Base-by-base conservation (phyloP, 495 filamentous ascomycete species). In the Lasiosphaeriaceae sp. region DNA sequence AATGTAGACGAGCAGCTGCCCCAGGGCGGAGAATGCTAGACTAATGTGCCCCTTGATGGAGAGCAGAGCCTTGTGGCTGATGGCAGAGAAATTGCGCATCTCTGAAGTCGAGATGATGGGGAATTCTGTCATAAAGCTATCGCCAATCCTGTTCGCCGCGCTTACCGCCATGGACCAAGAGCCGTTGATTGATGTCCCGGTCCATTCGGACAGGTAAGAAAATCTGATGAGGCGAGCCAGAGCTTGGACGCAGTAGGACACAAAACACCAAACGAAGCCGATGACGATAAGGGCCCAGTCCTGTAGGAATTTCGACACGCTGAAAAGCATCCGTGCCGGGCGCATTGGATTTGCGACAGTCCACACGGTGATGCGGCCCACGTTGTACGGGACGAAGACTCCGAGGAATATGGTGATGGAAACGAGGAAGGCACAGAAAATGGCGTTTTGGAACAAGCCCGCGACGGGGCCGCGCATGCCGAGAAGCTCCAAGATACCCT, bases 401-500 rank as follows among this genome's bases (percentile, higher is more conserved):
- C 90, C 91, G 55, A 87, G 66, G 21, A 87, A 86, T 21, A 97
- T 85, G 11, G 93, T 96, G 37, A 89, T 81, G 8, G 90, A 89
- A 14, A 99, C 88, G 20, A 99, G 80, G 54, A 96, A 84, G 24
- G 89, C 88, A 63, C 92, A 92, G 70, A 99, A 97, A 39, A 96
- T 87, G 35, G 86, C 92, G 60, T 97, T 97, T 66, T 97, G 94
- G 59, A 97, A 82, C 8, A 99, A 78, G 20, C 90, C 90, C 35
- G 87, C 86, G 3, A 97, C 75, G 1, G 95, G 95, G 0, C 94
- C 94, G 62, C 96, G 89, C 88, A 99, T 94, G 48, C 94, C 94
- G 34, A 99, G 86, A 11, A 99, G 81, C 66, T 99, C 94, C 77
- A 97, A 81, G 48, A 99, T 90, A 6, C 94, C 94, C 68, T 99